Evolutionary conservation across 257 asterid genomes (phyloP).

Genomic region (Avicennia marina): DNA sequence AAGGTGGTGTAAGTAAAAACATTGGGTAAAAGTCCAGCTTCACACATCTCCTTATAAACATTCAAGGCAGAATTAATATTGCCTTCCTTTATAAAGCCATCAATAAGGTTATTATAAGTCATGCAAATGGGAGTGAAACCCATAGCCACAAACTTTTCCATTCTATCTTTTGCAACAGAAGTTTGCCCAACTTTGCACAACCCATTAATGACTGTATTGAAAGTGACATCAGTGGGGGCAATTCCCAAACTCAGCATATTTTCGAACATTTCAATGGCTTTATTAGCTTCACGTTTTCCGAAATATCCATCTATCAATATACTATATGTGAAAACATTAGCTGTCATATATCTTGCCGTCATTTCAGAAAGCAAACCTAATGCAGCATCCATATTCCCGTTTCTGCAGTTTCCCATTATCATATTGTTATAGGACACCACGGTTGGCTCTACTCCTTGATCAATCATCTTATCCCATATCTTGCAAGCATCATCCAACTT

Average conservation of each 20-base stretch:
- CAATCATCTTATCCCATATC: slow-evolving; percentile 58
- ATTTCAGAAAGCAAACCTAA: slow-evolving; percentile 37
- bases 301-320: slow-evolving; percentile 70
- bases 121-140: slow-evolving; percentile 48
- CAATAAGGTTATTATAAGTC: slow-evolving; percentile 61
- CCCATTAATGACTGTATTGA: slow-evolving; percentile 46
- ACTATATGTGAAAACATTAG: slow-evolving; percentile 56
- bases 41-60: slow-evolving; percentile 50
- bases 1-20: slow-evolving; percentile 64
- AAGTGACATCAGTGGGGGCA: slow-evolving; percentile 48
- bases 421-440: slow-evolving; percentile 50
- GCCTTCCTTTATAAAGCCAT: slow-evolving; percentile 67
- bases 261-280: slow-evolving; percentile 49
- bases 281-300: slow-evolving; percentile 39
- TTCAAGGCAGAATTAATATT: slow-evolving; percentile 43
- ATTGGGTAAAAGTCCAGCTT: slow-evolving; percentile 38
- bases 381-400: slow-evolving; percentile 58
- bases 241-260: slow-evolving; percentile 49
- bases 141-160: slow-evolving; percentile 36
- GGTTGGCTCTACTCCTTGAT: slow-evolving; percentile 43
- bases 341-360: slow-evolving; percentile 32
- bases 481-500: slow-evolving; percentile 44
- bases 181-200: slow-evolving; percentile 57
- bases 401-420: slow-evolving; percentile 58
- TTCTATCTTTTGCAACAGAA: slow-evolving; percentile 35